These are phyloP conservation scores for Verbascum thapsus DNA, from an alignment of 257 asterid genomes.

Conservation along the genomic window DNA sequence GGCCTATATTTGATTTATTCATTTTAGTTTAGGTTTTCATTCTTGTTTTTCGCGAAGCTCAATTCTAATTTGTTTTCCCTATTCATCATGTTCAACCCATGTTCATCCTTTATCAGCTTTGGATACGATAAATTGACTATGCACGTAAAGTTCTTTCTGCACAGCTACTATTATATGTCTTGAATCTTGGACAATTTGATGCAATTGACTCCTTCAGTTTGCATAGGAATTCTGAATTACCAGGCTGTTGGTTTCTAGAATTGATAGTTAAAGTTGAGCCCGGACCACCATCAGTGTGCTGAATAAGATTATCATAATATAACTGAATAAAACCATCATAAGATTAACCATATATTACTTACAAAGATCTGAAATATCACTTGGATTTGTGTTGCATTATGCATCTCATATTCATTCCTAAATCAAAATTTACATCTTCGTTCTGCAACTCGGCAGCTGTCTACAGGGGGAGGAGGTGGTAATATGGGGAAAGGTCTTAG, in stretches of 20 bases:
- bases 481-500: slow-evolving; percentile 56
- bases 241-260: not conserved
- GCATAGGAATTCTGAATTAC: too few relatives aligned
- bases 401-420: not conserved
- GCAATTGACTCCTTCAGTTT: too few relatives aligned
- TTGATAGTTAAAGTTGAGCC: not conserved
- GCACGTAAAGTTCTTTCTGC: not conserved
- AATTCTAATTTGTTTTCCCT: too few relatives aligned
- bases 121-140: not conserved
- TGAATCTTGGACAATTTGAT: too few relatives aligned
- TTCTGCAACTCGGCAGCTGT: slow-evolving; percentile 42
- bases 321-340: not conserved
- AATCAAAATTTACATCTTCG: not conserved
- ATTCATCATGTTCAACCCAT: too few relatives aligned
- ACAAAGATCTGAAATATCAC: not conserved
- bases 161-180: not conserved
- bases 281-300: not conserved
- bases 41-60: too few relatives aligned
- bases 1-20: too few relatives aligned
- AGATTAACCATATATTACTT: not conserved
- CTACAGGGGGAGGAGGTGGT: slow-evolving; percentile 76
- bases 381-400: not conserved
- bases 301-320: not conserved
- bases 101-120: too few relatives aligned
- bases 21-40: too few relatives aligned